These are phyloP conservation scores for Clitoria ternatea DNA, from an alignment of 306 rosid genomes.

Conservation along the genomic window DNA sequence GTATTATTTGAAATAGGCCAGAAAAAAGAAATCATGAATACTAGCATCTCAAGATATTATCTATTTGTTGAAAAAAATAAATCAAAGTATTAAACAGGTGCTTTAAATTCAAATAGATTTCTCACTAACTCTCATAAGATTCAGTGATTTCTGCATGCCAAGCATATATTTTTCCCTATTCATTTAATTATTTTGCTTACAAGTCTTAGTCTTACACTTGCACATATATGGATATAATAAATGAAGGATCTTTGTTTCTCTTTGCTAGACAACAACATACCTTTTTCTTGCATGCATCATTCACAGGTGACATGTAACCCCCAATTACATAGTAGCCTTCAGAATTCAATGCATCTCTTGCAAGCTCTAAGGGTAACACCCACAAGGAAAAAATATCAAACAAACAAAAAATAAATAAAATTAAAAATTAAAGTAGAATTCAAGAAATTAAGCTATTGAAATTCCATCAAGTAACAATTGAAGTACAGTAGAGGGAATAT, in stretches of 20 bases:
- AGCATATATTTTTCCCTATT: background rate
- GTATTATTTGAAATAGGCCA: background rate
- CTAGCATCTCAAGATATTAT: background rate
- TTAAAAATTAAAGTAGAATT: background rate
- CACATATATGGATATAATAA: no score
- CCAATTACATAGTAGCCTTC: constrained; percentile 78
- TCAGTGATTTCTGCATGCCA: background rate
- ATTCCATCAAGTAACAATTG: background rate
- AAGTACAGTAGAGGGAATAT: background rate
- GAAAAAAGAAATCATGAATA: background rate
- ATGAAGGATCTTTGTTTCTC: no score
- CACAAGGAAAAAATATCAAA: background rate
- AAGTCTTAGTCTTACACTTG: no score
- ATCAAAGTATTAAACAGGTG: background rate
- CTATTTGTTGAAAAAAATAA: background rate
- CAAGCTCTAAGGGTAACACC: constrained; percentile 53
- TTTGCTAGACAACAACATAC: no score
- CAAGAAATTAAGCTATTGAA: background rate
- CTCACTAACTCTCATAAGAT: background rate
- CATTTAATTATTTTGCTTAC: constrained; percentile 5
- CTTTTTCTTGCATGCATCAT: no score
- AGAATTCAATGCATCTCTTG: constrained; percentile 64
- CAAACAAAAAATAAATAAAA: background rate
- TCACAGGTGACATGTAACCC: no score
- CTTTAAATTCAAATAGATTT: background rate